Conservation (phyloP, 768 basidiomycete genomes). For the Fomitopsis serialis region DNA sequence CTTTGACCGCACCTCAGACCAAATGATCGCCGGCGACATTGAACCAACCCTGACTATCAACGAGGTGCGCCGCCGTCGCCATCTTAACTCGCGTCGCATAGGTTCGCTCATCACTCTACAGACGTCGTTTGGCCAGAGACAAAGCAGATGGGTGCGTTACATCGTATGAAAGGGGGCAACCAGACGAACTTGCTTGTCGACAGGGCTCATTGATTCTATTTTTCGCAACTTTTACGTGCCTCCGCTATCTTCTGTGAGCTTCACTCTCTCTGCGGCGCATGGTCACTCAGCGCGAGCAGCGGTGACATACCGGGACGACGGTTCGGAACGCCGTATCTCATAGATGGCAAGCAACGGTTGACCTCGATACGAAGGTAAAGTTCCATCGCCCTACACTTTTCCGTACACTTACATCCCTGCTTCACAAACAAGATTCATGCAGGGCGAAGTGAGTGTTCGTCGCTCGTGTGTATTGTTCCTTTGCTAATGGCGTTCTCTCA, state of each 20-base stretch:
- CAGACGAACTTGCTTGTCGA: no score
- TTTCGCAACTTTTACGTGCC: slow-evolving; percentile 79
- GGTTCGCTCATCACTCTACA: slow-evolving; percentile 18
- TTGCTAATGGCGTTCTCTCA: not conserved
- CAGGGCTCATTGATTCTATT: slow-evolving; percentile 69
- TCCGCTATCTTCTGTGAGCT: slow-evolving; percentile 69
- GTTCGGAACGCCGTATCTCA: slow-evolving; percentile 63
- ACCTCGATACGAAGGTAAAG: slow-evolving; percentile 68
- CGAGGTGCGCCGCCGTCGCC: slow-evolving; percentile 40
- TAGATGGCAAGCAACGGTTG: slow-evolving; percentile 78
- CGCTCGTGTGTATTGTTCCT: not conserved
- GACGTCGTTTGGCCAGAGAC: slow-evolving; percentile 77
- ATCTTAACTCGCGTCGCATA: not conserved
- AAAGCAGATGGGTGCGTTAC: slow-evolving; percentile 50
- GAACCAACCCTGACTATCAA: slow-evolving; percentile 77
- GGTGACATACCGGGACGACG: slow-evolving; percentile 50
- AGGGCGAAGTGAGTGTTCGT: slow-evolving; percentile 34
- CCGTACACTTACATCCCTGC: not conserved
- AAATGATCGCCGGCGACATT: slow-evolving; percentile 59
- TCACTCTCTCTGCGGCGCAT: not conserved
- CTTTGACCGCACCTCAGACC: slow-evolving; percentile 36
- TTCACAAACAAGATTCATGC: slow-evolving; percentile 48
- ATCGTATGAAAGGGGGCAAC: not conserved
- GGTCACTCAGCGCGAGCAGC: slow-evolving; percentile 28
- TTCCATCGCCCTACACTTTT: not conserved